Conservation (phyloP, 768 basidiomycete genomes). For the Sporobolomyces roseus region DNA sequence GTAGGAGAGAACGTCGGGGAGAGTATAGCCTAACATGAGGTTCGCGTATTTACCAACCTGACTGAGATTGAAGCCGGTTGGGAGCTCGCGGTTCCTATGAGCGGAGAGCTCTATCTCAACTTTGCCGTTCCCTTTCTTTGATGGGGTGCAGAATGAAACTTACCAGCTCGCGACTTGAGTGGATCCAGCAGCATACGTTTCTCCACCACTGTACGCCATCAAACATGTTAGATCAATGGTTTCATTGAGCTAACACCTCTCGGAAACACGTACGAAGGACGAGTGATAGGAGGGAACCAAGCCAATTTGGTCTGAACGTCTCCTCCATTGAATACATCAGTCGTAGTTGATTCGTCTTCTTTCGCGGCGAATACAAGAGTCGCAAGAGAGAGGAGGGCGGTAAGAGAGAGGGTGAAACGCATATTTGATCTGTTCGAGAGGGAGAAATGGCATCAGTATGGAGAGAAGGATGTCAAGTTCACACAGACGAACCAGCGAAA, state of each 20-base stretch:
- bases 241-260: too few species aligned
- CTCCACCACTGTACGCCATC: constrained; percentile 12
- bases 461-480: too few species aligned
- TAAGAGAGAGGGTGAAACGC: constrained; percentile 58
- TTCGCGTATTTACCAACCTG: constrained; percentile 19
- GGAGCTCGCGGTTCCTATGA: constrained; percentile 19
- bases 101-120: too few species aligned
- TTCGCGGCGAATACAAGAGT: background rate
- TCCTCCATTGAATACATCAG: constrained; percentile 16
- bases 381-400: background rate
- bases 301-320: background rate
- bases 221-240: too few species aligned
- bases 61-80: background rate
- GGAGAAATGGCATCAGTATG: too few species aligned
- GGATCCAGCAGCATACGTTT: constrained; percentile 16
- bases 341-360: background rate
- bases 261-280: constrained; percentile 10
- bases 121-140: too few species aligned
- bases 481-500: background rate
- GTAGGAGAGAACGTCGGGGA: background rate
- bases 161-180: constrained; percentile 18
- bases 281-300: constrained; percentile 27
- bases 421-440: constrained; percentile 57
- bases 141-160: background rate
- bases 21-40: constrained; percentile 27